phyloP scores from a whole-genome alignment of 805 yeast genomes.

The Candida krabiensis region DNA sequence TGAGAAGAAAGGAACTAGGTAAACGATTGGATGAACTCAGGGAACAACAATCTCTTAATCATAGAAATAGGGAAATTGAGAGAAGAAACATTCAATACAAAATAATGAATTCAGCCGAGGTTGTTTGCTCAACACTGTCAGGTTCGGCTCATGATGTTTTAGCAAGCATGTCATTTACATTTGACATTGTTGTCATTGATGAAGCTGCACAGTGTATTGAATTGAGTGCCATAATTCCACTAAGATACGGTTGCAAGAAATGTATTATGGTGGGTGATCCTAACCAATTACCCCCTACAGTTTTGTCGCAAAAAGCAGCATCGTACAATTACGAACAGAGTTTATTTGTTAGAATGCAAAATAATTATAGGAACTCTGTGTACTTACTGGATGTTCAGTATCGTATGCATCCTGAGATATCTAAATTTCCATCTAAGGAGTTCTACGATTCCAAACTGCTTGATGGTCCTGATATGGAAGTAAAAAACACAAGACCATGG shows the following conservation, averaged over 20 bases:
- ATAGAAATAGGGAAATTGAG: constrained; percentile 75
- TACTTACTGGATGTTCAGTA: constrained; percentile 86
- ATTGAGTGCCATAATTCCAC: constrained; percentile 84
- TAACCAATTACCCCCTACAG: constrained; percentile 96
- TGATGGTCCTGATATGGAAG: constrained; percentile 78
- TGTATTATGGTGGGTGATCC: constrained; percentile 99
- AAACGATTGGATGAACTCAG: constrained; percentile 75
- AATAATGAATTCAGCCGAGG: constrained; percentile 70
- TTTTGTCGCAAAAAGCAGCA: constrained; percentile 85
- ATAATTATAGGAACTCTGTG: constrained; percentile 55
- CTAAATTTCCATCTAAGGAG: constrained; percentile 79
- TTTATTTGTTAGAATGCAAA: constrained; percentile 90
- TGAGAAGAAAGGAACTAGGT: constrained; percentile 66
- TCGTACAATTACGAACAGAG: constrained; percentile 82
- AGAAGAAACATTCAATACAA: constrained; percentile 73
- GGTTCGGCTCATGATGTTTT: constrained; percentile 92
- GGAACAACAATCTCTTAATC: constrained; percentile 66
- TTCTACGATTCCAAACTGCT: constrained; percentile 72
- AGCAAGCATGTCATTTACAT: constrained; percentile 68
- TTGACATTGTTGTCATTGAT: constrained; percentile 90
- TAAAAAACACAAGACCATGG: constrained; percentile 69
- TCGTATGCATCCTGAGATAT: constrained; percentile 95
- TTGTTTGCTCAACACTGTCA: constrained; percentile 88
- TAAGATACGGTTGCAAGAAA: constrained; percentile 83
- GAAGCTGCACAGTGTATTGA: constrained; percentile 99